Evolutionary conservation across 2,329 filamentous ascomycete genomes (phyloP).

Genomic region (Alternaria solani): DNA sequence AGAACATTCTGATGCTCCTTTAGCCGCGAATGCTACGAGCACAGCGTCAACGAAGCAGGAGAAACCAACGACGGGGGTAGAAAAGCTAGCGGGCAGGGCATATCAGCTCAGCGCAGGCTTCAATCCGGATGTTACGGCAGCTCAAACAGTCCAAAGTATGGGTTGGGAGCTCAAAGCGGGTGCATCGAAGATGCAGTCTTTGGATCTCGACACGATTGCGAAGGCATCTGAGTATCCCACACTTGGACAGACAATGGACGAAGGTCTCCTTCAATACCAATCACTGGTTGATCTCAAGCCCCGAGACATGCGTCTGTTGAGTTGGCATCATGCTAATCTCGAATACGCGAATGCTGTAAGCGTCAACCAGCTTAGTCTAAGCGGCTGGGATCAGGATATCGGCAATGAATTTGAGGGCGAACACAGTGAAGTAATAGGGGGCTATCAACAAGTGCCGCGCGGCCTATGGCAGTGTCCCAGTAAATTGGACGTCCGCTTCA

Average conservation of each 20-base stretch:
- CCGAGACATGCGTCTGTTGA: slow-evolving; percentile 88
- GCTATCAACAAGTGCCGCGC: slow-evolving; percentile 91
- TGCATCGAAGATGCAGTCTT: slow-evolving; percentile 66
- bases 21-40: slow-evolving; percentile 58
- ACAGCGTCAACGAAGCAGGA: slow-evolving; percentile 47
- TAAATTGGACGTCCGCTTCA: slow-evolving; percentile 78
- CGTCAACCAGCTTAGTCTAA: slow-evolving; percentile 83
- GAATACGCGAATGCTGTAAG: slow-evolving; percentile 97
- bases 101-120: slow-evolving; percentile 73
- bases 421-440: slow-evolving; percentile 91
- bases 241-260: slow-evolving; percentile 88
- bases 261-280: slow-evolving; percentile 88
- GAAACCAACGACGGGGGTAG: slow-evolving; percentile 60
- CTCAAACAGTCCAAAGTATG: slow-evolving; percentile 78
- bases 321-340: slow-evolving; percentile 98
- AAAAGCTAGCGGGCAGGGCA: slow-evolving; percentile 74
- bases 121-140: slow-evolving; percentile 74
- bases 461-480: slow-evolving; percentile 81
- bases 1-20: slow-evolving; percentile 70
- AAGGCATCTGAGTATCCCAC: slow-evolving; percentile 71
- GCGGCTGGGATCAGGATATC: slow-evolving; percentile 95
- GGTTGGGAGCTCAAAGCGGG: slow-evolving; percentile 80
- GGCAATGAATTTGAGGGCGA: slow-evolving; percentile 97
- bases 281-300: slow-evolving; percentile 81
- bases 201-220: slow-evolving; percentile 75